A percentile compares a stretch with the other conserved stretches of the same genome.
phyloP scores from a whole-genome alignment of 495 filamentous ascomycete genomes.

The Pseudomonodictys pantanalensis region DNA sequence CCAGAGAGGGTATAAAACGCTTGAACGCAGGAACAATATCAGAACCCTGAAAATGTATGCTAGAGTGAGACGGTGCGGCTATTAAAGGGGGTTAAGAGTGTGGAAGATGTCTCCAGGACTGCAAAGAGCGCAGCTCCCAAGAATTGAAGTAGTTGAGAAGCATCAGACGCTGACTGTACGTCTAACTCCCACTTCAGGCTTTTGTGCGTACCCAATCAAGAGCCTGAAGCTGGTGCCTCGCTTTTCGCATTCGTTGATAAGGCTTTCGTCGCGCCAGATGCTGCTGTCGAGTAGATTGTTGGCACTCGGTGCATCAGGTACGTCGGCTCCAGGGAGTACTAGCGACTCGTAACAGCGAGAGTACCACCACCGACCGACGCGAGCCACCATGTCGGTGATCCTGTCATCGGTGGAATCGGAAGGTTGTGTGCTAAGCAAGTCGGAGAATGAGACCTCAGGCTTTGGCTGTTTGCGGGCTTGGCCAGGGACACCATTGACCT shows the following conservation, averaged over 20 bases:
- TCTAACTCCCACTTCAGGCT: conserved; percentile 58
- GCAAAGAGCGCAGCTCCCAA: conserved; percentile 23
- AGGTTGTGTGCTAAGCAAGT: conserved; percentile 31
- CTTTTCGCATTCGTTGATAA: conserved; percentile 83
- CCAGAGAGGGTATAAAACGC: conserved; percentile 19
- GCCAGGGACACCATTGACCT: background rate
- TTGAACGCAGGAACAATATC: conserved; percentile 23
- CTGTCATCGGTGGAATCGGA: conserved; percentile 56
- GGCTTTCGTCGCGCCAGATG: conserved; percentile 74
- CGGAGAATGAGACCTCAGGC: conserved; percentile 35
- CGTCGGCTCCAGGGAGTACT: conserved; percentile 52
- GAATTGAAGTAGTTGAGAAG: conserved; percentile 4
- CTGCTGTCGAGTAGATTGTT: conserved; percentile 43
- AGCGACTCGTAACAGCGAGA: conserved; percentile 80
- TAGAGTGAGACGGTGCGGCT: background rate
- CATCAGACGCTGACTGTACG: conserved; percentile 55
- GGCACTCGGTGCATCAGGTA: conserved; percentile 12
- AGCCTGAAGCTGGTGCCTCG: conserved; percentile 83
- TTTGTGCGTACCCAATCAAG: conserved; percentile 87
- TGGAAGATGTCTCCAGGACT: conserved; percentile 21
- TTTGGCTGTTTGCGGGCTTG: conserved; percentile 18
- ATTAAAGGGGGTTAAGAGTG: background rate
- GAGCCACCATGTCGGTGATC: conserved; percentile 87
- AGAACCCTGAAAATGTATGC: background rate
- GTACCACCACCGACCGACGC: conserved; percentile 96